These are phyloP conservation scores for Lentithecium fluviatile DNA, from an alignment of 495 filamentous ascomycete species.

Conservation along the genomic window DNA sequence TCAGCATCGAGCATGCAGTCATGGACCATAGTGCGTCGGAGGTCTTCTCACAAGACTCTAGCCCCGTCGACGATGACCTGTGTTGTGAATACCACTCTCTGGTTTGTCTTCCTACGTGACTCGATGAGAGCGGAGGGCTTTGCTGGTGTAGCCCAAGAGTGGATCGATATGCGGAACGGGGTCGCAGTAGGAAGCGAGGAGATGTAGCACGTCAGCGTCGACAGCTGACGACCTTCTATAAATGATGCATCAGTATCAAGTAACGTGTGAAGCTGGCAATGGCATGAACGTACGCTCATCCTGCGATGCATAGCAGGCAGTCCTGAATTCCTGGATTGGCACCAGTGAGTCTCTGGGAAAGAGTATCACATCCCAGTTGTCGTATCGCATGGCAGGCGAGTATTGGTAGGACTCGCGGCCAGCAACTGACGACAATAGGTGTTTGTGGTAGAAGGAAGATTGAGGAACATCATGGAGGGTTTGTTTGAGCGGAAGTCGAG, in stretches of 20 bases:
- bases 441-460: not conserved
- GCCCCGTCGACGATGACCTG: slow-evolving; percentile 70
- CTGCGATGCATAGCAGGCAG: slow-evolving; percentile 71
- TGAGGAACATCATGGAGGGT: no score
- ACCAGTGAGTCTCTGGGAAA: slow-evolving; percentile 65
- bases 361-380: slow-evolving; percentile 82
- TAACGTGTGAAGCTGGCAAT: not conserved
- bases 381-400: slow-evolving; percentile 66
- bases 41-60: slow-evolving; percentile 56
- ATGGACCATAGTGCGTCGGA: not conserved
- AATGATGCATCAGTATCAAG: not conserved
- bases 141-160: slow-evolving; percentile 69
- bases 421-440: not conserved
- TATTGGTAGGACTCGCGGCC: not conserved
- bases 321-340: slow-evolving; percentile 84
- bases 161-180: slow-evolving; percentile 74
- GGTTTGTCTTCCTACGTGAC: slow-evolving; percentile 22
- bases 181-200: slow-evolving; percentile 60
- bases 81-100: slow-evolving; percentile 61
- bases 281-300: slow-evolving; percentile 54
- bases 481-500: no score
- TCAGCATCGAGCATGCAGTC: slow-evolving; percentile 1
- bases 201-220: slow-evolving; percentile 75
- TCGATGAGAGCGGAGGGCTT: slow-evolving; percentile 26
- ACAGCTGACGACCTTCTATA: slow-evolving; percentile 51